Conservation (phyloP, 306 rosid species). For the Malus asiatica region DNA sequence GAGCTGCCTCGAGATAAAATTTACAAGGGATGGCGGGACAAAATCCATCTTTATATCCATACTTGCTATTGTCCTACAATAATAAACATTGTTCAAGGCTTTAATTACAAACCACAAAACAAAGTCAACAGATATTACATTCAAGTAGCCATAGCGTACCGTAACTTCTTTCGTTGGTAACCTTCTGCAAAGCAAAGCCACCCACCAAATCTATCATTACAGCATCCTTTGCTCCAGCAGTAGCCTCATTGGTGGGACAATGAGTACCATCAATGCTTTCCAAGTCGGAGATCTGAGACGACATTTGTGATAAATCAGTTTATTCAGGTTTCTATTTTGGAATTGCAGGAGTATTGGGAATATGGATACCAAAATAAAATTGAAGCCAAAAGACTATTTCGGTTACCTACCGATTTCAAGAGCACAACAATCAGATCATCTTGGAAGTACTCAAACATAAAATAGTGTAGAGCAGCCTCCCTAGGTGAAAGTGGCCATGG, state of each 20-base stretch:
- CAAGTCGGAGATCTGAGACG: conserved; percentile 51
- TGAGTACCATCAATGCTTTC: conserved; percentile 28
- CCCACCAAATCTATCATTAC: conserved; percentile 83
- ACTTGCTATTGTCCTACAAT: conserved; percentile 73
- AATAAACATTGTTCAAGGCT: conserved; percentile 13
- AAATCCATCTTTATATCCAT: conserved; percentile 91
- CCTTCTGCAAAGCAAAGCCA: conserved; percentile 89
- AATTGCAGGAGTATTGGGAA: neutral
- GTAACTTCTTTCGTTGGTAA: conserved; percentile 75
- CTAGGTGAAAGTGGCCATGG: conserved; percentile 91
- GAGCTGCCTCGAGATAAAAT: conserved; percentile 90
- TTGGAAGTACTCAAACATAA: conserved; percentile 75
- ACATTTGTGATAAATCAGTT: conserved; percentile 10
- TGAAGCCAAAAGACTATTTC: neutral
- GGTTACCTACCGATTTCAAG: conserved; percentile 63
- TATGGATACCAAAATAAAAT: neutral
- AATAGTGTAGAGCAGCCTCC: conserved; percentile 72
- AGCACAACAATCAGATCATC: conserved; percentile 72
- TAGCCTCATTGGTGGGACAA: conserved; percentile 45
- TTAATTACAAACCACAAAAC: neutral
- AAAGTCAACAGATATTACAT: neutral
- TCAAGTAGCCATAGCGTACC: conserved; percentile 41
- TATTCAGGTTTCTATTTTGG: conserved; percentile 11
- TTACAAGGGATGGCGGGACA: conserved; percentile 72
- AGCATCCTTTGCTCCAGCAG: conserved; percentile 58